A percentile compares a stretch with the other conserved stretches of the same genome.
These are phyloP conservation scores for Vitis amurensis DNA, from an alignment of 164 flowering plant genomes.

Conservation along the genomic window DNA sequence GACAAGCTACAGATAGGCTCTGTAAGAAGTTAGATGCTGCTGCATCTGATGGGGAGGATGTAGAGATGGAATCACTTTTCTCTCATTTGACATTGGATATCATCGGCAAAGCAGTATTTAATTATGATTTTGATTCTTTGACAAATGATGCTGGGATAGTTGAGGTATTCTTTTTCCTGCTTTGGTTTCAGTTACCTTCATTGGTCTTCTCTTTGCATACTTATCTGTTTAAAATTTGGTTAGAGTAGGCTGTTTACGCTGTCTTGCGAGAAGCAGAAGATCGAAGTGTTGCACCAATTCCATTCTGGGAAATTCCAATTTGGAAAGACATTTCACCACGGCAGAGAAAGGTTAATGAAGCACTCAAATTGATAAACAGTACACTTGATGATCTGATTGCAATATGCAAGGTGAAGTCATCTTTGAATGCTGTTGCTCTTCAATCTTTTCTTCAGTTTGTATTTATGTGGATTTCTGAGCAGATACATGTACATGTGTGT, in stretches of 20 bases:
- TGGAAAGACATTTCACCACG: constrained; percentile 97
- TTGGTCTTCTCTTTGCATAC: neutral
- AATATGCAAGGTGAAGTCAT: constrained; percentile 75
- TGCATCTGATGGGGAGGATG: constrained; percentile 87
- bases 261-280: constrained; percentile 94
- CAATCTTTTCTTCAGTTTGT: no score
- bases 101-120: constrained; percentile 97
- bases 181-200: neutral
- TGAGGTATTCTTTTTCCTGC: constrained; percentile 52
- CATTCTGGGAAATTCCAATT: constrained; percentile 89
- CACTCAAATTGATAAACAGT: constrained; percentile 78
- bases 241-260: constrained; percentile 86
- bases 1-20: constrained; percentile 83
- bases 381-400: constrained; percentile 78
- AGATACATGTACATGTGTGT: no score
- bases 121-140: constrained; percentile 95
- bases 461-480: no score
- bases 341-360: constrained; percentile 66
- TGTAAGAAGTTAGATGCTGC: constrained; percentile 84
- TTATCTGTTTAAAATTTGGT: constrained; percentile 3
- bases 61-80: constrained; percentile 97
- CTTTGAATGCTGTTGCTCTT: no score
- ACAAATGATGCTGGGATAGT: constrained; percentile 91
- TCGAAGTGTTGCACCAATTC: constrained; percentile 83
- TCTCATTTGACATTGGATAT: constrained; percentile 93